A percentile compares a stretch with the other conserved stretches of the same genome.
Conservation (phyloP, 2,329 filamentous ascomycete species). For the Setomelanomma holmii region DNA sequence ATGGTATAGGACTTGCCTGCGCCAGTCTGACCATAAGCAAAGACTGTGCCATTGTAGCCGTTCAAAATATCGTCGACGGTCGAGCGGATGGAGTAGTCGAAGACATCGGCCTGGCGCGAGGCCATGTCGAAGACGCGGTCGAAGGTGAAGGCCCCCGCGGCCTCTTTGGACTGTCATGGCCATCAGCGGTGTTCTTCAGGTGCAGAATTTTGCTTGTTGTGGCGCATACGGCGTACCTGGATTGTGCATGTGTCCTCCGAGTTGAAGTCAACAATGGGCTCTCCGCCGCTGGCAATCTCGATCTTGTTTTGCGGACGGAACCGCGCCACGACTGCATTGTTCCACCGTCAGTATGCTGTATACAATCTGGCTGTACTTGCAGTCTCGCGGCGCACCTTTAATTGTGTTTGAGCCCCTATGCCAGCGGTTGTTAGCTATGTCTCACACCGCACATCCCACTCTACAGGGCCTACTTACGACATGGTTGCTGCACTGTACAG, state of each 20-base stretch:
- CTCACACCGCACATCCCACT: conserved; percentile 13
- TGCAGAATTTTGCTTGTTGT: background rate
- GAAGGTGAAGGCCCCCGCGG: conserved; percentile 84
- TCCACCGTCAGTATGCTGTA: conserved; percentile 32
- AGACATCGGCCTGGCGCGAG: conserved; percentile 90
- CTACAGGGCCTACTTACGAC: conserved; percentile 42
- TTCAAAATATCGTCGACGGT: conserved; percentile 98
- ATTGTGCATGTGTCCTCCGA: conserved; percentile 87
- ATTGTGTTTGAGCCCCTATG: conserved; percentile 54
- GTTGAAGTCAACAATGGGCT: conserved; percentile 89
- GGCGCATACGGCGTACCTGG: conserved; percentile 65
- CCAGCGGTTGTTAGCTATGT: conserved; percentile 49
- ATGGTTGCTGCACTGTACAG: conserved; percentile 41
- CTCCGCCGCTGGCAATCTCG: conserved; percentile 87
- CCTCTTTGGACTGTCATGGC: conserved; percentile 74
- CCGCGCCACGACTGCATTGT: conserved; percentile 80
- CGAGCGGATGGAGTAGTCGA: conserved; percentile 94
- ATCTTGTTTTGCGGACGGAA: conserved; percentile 97
- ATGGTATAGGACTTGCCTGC: conserved; percentile 99
- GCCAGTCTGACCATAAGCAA: conserved; percentile 97
- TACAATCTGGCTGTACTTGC: background rate
- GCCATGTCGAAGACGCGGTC: conserved; percentile 97
- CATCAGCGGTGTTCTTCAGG: conserved; percentile 16
- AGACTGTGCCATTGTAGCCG: conserved; percentile 98
- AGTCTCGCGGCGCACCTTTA: conserved; percentile 48